Base-by-base conservation (phyloP, 805 yeast species). In the Millerozyma acaciae region DNA sequence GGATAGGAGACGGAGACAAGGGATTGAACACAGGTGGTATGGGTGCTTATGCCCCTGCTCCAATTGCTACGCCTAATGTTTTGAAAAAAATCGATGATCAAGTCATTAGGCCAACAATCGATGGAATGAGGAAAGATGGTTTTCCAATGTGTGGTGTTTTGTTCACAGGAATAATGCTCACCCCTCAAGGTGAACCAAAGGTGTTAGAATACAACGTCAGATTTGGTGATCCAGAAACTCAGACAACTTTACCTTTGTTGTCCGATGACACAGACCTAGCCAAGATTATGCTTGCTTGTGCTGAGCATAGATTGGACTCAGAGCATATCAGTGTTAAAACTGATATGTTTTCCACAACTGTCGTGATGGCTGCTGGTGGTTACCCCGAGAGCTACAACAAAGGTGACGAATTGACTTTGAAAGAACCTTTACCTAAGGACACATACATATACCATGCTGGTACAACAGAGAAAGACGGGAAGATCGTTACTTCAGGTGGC, bases 1-100 rank as follows among this genome's bases (percentile, higher is more conserved):
- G 98, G 60, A 75, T 84, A 47, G 95, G 95, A 35, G 86, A 94
- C 51, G 89, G 89, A 40, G 99, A 93, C 59, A 68, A 78, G 24
- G 99, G 99, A 16, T 73, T 90, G 42, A 93, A 93, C 66, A 93
- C 99, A 23, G 99, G 99, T 47, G 99, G 99, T 43, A 93, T 93
- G 99, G 99, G 99, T 44, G 95, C 97, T 6, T 93, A 93, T 54
- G 93, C 97, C 6, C 99, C 99, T 20, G 95, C 97, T 8, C 98
- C 98, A 36, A 71, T 87, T 42, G 97, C 94, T 13, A 86, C 97
- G 13, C 79, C 86, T 2, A 70, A 73, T 16, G 57, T 93, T 22
- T 60, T 89, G 50, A 65, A 71, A 40, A 70, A 78, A 59, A 88
- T 93, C 54, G 78, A 88, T 52, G 65, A 69, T 30, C 68, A 73